Base-by-base conservation (phyloP, 2,329 filamentous ascomycete species). In the Aspergillus latus region DNA sequence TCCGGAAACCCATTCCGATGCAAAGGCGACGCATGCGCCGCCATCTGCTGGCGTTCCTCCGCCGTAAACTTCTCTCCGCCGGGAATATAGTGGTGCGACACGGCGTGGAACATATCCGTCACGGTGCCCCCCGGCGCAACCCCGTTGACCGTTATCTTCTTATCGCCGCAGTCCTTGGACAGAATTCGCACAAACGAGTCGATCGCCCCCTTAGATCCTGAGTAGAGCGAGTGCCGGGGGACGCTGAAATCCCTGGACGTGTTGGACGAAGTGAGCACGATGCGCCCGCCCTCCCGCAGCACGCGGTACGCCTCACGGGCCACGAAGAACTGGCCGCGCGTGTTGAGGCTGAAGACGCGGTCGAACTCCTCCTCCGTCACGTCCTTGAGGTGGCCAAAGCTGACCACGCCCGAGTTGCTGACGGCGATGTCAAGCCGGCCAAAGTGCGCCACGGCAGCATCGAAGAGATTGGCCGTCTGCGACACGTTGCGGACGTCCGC, bases 171-270 rank as follows among this genome's bases (percentile, higher is more conserved):
- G 76, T 89, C 86, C 69, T 81, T 86, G 4, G 88, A 86, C 75
- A 91, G 88, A 64, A 83, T 85, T 71, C 88, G 87, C 63, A 88
- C 87, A 73, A 91, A 89, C 9, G 87, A 87, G 74, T 90, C 88
- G 58, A 91, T 86, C 37, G 88, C 84, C 64, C 87, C 88, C 80
- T 92, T 92, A 72, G 81, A 85, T 11, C 84, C 88, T 16, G 88
- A 88, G 79, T 91, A 92, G 46, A 92, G 80, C 10, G 86, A 81
- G 71, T 91, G 88, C 68, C 85, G 84, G 59, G 86, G 85, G 15
- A 91, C 86, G 48, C 83, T 86, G 70, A 84, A 82, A 55, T 74
- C 88, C 77, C 34, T 36, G 11, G 88, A 73, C 70, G 87, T 74
- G 72, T 90, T 90, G 57, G 83, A 87, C 29, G 82, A 84, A 84